Evolutionary conservation across 345 rosid species (phyloP), one percentile per base, ranked within the genome.

Genomic region (Salix purpurea): DNA sequence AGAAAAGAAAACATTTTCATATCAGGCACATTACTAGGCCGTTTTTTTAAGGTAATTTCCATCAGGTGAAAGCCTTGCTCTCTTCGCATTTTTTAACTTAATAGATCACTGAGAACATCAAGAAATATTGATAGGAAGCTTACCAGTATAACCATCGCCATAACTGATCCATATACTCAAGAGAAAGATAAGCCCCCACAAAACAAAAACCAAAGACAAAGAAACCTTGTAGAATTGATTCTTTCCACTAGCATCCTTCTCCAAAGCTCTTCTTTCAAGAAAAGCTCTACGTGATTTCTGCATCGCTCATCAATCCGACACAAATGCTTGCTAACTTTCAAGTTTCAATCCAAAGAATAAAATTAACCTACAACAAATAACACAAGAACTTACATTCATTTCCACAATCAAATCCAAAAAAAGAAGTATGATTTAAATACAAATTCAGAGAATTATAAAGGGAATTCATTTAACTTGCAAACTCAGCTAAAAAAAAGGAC

Each of bases 281-380:
- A 90, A 91, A 92, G 90, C 91, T 88, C 74, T 86, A 78, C 93
- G 91, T 65, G 91, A 88, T 78, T 90, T 89, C 89, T 82, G 96
- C 99, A 96, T 96, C 74, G 86, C 89, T 90, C 94, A 93, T 89
- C 86, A 77, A 74, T 77, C 84, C 77, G 46, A 19, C 32, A 18
- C 69, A n/a, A 15, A 48, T 24, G 42, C 73, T 7, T 3, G 15
- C 46, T 28, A 42, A 16, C 24, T 15, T 37, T 48, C 21, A 13
- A 65, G 46, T 42, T 42, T 61, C 12, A 23, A 62, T 14, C 2
- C 6, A 15, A 70, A 23, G 24, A 52, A 56, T 32, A 34, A 65
- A 15, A 56, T 54, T 19, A 24, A 71, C 77, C 81, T 78, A 18
- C 68, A 62, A 19, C 70, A 77, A 34, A 48, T 42, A 48, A 40